Percentiles rank a stretch among this genome's conserved stretches.
phyloP scores from a whole-genome alignment of 306 rosid species.

The Quercus robur region DNA sequence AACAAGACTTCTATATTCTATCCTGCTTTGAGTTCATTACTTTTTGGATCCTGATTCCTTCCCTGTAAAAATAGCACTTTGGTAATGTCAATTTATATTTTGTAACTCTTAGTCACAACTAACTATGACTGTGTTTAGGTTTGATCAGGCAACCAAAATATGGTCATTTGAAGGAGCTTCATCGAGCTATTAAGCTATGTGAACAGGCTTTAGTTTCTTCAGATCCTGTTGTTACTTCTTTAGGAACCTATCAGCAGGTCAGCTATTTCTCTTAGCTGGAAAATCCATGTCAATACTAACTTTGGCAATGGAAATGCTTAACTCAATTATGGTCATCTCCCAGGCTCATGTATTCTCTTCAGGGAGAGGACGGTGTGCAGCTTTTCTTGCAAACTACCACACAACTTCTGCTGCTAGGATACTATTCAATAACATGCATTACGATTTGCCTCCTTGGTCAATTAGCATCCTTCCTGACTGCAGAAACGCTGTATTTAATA shows the following conservation, averaged over 20 bases:
- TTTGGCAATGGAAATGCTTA: conserved; percentile 9
- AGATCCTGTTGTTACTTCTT: conserved; percentile 63
- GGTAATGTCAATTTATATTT: conserved; percentile 5
- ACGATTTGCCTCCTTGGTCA: conserved; percentile 94
- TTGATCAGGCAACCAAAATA: conserved; percentile 87
- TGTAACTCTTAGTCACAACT: conserved; percentile 8
- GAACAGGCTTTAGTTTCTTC: conserved; percentile 85
- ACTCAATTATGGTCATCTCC: conserved; percentile 20
- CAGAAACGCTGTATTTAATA: conserved; percentile 67
- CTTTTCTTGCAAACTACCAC: conserved; percentile 79
- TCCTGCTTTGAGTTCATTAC: background rate
- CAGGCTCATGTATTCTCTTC: conserved; percentile 85
- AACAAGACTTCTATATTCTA: background rate
- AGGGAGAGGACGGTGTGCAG: conserved; percentile 62
- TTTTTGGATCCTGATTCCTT: background rate
- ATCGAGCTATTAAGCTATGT: conserved; percentile 69
- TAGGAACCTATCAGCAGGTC: conserved; percentile 85
- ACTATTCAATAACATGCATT: conserved; percentile 63
- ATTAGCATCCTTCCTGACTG: conserved; percentile 97
- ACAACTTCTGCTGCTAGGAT: conserved; percentile 55
- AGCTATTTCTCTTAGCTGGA: conserved; percentile 19
- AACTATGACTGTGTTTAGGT: conserved; percentile 44
- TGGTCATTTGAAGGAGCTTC: conserved; percentile 82
- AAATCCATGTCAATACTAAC: background rate
- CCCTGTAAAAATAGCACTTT: background rate